Conservation (phyloP, 805 yeast species). For the Saccharomyces eubayanus region DNA sequence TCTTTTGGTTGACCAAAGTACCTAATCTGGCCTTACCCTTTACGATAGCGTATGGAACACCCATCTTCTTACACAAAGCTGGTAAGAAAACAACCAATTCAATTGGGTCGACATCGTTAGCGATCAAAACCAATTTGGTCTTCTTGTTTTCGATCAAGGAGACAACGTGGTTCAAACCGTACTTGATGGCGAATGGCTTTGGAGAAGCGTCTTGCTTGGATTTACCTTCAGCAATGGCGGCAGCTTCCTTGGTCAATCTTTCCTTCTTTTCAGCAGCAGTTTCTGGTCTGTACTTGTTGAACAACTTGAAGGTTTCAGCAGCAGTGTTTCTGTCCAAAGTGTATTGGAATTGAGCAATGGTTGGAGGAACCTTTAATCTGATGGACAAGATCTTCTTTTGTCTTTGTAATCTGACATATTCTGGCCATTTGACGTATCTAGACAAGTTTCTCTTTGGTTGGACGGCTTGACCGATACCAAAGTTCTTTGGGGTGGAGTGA, state of each 20-base stretch:
- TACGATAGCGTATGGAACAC: constrained; percentile 97
- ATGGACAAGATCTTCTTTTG: constrained; percentile 92
- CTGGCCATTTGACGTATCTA: constrained; percentile 99
- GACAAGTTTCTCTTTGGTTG: constrained; percentile 95
- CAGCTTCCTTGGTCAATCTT: constrained; percentile 97
- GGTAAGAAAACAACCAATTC: constrained; percentile 96
- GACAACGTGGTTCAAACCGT: constrained; percentile 98
- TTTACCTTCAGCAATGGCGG: constrained; percentile 97
- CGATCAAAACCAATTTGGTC: constrained; percentile 93
- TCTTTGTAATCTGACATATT: constrained; percentile 96
- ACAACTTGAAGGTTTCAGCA: constrained; percentile 89
- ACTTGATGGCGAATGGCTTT: constrained; percentile 95
- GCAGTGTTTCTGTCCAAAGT: constrained; percentile 98
- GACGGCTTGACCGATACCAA: constrained; percentile 92
- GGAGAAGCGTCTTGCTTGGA: constrained; percentile 92
- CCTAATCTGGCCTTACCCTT: constrained; percentile 99
- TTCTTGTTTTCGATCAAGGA: constrained; percentile 96
- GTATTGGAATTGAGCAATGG: constrained; percentile 92
- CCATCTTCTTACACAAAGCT: constrained; percentile 98
- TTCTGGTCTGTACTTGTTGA: constrained; percentile 99
- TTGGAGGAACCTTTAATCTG: constrained; percentile 99
- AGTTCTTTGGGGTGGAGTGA: constrained; percentile 84
- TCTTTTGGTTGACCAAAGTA: constrained; percentile 94
- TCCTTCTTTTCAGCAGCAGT: constrained; percentile 96
- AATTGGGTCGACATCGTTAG: constrained; percentile 98